Evolutionary conservation across 129 eudicot species (phyloP).

Genomic region (Flaveria brownii): DNA sequence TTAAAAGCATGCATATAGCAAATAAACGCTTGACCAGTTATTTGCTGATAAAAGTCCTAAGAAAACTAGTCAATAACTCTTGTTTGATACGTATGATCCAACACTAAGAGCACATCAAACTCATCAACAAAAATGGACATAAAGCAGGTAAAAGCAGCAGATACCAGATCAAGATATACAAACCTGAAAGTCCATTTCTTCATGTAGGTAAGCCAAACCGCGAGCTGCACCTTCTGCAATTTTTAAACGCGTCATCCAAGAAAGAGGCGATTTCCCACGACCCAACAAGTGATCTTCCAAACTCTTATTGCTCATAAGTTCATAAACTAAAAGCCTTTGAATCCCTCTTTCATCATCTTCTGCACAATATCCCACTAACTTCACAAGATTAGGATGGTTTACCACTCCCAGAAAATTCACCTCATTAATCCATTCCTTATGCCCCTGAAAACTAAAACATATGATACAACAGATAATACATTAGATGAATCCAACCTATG

Average conservation of each 20-base stretch:
- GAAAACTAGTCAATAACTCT: background rate
- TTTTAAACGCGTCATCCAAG: conserved; percentile 68
- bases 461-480: conserved; percentile 30
- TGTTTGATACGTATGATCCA: conserved; percentile 2
- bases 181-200: conserved; percentile 99
- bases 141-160: background rate
- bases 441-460: conserved; percentile 92
- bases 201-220: conserved; percentile 87
- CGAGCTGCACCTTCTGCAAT: conserved; percentile 96
- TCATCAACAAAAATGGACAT: background rate
- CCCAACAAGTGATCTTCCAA: conserved; percentile 75
- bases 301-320: conserved; percentile 82
- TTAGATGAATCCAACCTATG: conserved; percentile 24
- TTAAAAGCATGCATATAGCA: background rate
- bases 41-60: too few species aligned
- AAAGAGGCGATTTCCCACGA: conserved; percentile 60
- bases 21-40: too few species aligned
- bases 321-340: conserved; percentile 84
- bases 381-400: conserved; percentile 87
- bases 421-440: conserved; percentile 94
- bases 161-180: background rate
- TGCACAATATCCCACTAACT: conserved; percentile 87
- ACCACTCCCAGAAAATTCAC: conserved; percentile 82
- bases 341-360: conserved; percentile 96
- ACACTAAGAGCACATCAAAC: background rate